Conservation (phyloP, 2,329 filamentous ascomycete genomes). For the Aspergillus fructus region DNA sequence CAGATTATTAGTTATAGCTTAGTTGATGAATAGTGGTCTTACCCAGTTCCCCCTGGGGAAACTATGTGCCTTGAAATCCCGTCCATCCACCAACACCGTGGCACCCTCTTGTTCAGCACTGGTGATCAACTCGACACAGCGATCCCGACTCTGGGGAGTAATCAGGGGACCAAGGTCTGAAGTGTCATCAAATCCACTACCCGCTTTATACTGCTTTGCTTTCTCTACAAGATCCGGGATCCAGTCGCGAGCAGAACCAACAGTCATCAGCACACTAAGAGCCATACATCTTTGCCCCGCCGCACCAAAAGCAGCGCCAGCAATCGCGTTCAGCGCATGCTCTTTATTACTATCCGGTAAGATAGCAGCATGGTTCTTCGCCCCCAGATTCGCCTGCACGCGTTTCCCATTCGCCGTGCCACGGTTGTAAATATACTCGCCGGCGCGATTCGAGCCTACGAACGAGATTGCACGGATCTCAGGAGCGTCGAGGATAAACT, state of each 20-base stretch:
- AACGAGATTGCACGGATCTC: constrained; percentile 69
- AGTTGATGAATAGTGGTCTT: too few species aligned
- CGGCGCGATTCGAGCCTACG: constrained; percentile 66
- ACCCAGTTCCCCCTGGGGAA: constrained; percentile 63
- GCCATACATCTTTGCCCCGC: constrained; percentile 71
- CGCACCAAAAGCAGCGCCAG: constrained; percentile 67
- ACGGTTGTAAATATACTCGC: constrained; percentile 67
- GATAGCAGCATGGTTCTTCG: constrained; percentile 69
- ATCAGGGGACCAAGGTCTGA: constrained; percentile 66
- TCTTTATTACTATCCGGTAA: constrained; percentile 70
- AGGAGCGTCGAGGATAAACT: constrained; percentile 69
- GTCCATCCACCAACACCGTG: constrained; percentile 62
- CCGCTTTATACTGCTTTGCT: constrained; percentile 59
- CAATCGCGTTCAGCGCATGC: constrained; percentile 64
- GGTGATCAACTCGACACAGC: constrained; percentile 61
- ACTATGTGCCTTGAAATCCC: constrained; percentile 60
- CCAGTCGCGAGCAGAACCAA: constrained; percentile 67
- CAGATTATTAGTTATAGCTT: constrained; percentile 18
- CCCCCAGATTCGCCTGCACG: constrained; percentile 67
- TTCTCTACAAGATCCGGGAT: constrained; percentile 62
- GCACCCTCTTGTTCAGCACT: constrained; percentile 64
- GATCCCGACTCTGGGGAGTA: constrained; percentile 61
- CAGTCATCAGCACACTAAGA: constrained; percentile 62
- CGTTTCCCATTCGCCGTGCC: constrained; percentile 69
- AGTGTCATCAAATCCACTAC: constrained; percentile 63